Percentiles rank a stretch among this genome's conserved stretches.
phyloP scores from a whole-genome alignment of 169 alveolate species.

The Eimeria necatrix region DNA sequence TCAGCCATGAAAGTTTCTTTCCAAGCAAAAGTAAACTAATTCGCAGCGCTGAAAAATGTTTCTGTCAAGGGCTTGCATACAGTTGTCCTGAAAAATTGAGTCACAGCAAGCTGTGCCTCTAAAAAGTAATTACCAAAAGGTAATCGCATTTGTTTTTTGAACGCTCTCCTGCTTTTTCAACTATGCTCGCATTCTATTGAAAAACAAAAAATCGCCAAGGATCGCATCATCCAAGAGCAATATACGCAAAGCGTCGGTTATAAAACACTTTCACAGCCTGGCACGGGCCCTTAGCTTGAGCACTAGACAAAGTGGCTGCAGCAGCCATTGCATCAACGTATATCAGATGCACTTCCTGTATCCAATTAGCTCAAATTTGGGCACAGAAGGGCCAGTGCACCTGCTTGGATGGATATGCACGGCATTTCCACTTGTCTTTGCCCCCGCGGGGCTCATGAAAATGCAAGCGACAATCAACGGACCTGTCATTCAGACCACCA shows the following conservation, averaged over 20 bases:
- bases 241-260: too few relatives aligned
- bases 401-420: slow-evolving; percentile 48
- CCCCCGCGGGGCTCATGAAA: slow-evolving; percentile 70
- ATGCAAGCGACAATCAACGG: slow-evolving; percentile 1
- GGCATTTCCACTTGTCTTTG: slow-evolving; percentile 72
- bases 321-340: not conserved
- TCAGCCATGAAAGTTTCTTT: not conserved
- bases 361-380: not conserved
- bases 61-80: too few relatives aligned
- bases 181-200: not conserved
- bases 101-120: too few relatives aligned
- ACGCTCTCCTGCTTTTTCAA: not conserved
- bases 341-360: not conserved
- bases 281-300: not conserved
- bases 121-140: too few relatives aligned
- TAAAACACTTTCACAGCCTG: too few relatives aligned
- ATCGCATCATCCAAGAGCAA: not conserved
- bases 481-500: not conserved
- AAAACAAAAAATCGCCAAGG: not conserved
- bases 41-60: too few relatives aligned
- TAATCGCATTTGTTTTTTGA: too few relatives aligned
- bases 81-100: too few relatives aligned
- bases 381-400: not conserved
- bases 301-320: not conserved
- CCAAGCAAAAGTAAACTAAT: too few relatives aligned